Conservation (phyloP, 192 early-diverging fungal species). For the Oehlia diaphana region DNA sequence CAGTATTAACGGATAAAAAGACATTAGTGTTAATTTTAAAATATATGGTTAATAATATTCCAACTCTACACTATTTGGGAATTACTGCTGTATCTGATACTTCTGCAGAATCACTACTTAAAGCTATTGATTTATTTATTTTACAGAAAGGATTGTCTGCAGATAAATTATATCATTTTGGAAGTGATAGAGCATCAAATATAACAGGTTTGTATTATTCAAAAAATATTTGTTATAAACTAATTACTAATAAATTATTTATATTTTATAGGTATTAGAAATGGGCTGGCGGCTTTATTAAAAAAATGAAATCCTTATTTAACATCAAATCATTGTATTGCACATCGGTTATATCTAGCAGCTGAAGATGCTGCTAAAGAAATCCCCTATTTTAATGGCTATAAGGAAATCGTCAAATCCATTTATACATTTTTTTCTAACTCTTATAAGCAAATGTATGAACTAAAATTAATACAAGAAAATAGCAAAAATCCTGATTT, state of each 20-base stretch:
- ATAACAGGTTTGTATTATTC: background rate
- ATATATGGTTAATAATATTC: background rate
- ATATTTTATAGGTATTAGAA: too few species aligned
- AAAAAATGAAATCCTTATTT: constrained; percentile 4
- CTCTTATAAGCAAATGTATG: too few species aligned
- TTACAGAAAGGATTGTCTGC: background rate
- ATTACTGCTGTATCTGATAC: background rate
- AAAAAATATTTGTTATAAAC: too few species aligned
- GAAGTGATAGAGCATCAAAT: background rate
- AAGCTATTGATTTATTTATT: background rate
- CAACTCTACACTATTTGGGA: background rate
- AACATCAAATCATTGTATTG: background rate
- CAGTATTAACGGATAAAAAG: background rate
- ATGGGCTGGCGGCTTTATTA: background rate
- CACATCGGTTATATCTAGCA: too few species aligned
- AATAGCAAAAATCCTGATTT: too few species aligned
- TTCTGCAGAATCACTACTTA: background rate
- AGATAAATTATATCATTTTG: background rate
- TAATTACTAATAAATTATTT: too few species aligned
- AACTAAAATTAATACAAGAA: too few species aligned
- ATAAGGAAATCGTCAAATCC: too few species aligned
- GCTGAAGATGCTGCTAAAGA: too few species aligned
- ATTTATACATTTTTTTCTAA: too few species aligned
- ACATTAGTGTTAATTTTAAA: background rate
- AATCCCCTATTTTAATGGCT: too few species aligned